These are phyloP conservation scores for Colletotrichum sp. DNA, from an alignment of 2,329 filamentous ascomycete genomes.

Conservation along the genomic window DNA sequence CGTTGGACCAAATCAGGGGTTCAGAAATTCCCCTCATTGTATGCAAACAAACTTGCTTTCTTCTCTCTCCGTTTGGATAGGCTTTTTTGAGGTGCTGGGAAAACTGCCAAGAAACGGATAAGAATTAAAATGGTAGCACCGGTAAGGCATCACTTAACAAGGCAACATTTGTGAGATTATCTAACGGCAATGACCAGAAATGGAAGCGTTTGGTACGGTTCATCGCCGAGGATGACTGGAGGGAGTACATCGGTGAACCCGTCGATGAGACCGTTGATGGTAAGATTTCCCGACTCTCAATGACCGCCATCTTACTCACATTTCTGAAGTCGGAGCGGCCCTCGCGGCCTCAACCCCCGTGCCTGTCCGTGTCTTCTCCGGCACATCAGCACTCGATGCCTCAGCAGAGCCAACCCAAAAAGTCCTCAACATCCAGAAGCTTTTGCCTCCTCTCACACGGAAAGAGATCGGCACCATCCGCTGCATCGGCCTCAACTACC, in stretches of 20 bases:
- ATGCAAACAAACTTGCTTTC: not conserved
- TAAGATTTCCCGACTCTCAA: not conserved
- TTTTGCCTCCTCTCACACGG: conserved; percentile 43
- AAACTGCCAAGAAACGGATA: not conserved
- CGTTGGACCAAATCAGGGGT: not conserved
- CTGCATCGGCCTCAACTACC: conserved; percentile 54
- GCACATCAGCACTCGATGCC: conserved; percentile 29
- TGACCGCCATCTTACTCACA: not conserved
- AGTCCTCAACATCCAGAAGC: conserved; percentile 31
- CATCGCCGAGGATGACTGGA: conserved; percentile 26
- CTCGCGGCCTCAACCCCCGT: conserved; percentile 21
- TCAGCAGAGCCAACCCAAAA: conserved; percentile 26
- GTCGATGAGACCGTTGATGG: conserved; percentile 24
- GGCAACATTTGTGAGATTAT: accelerated
- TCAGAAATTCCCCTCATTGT: not conserved
- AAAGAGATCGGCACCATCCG: conserved; percentile 59
- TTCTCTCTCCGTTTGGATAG: not conserved
- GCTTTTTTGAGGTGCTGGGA: not conserved
- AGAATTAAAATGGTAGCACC: conserved; percentile 1
- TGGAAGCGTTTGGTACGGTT: conserved; percentile 29
- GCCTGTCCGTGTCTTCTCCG: conserved; percentile 23
- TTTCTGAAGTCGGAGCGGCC: conserved; percentile 22
- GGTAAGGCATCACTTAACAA: not conserved
- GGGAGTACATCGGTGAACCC: conserved; percentile 29
- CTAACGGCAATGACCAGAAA: not conserved